Conservation (phyloP, 257 asterid species). For the Salvia splendens region DNA sequence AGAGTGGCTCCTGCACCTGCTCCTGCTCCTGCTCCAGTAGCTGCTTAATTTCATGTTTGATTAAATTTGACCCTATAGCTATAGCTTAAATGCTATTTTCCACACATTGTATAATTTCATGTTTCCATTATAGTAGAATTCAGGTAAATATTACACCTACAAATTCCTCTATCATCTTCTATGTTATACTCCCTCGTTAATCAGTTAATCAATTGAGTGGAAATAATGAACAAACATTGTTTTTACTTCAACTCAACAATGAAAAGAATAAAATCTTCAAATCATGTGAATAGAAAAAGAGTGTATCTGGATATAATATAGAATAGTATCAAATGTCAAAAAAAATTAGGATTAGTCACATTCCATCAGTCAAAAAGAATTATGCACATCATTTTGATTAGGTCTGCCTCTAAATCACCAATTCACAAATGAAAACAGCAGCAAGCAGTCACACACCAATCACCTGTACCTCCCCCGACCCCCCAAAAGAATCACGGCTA, state of each 20-base stretch:
- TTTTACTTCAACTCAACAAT: background rate
- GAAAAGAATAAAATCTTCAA: no score
- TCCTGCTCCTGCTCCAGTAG: slow-evolving; percentile 53
- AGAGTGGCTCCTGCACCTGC: slow-evolving; percentile 52
- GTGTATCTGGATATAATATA: slow-evolving; percentile 6
- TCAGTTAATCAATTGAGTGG: no score
- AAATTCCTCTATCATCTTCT: background rate
- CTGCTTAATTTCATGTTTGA: slow-evolving; percentile 32
- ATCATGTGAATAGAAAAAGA: no score
- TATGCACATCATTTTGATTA: slow-evolving; percentile 39
- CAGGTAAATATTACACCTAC: background rate
- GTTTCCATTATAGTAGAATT: background rate
- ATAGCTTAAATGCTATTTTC: slow-evolving; percentile 21
- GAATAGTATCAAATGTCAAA: slow-evolving; percentile 11
- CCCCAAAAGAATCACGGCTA: slow-evolving; percentile 27
- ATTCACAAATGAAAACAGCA: slow-evolving; percentile 21
- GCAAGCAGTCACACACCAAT: slow-evolving; percentile 28
- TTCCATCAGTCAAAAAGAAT: slow-evolving; percentile 35
- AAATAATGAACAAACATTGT: no score
- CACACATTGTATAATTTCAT: background rate
- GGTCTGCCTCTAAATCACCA: slow-evolving; percentile 25
- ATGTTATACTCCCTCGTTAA: no score
- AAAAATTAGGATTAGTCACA: slow-evolving; percentile 19
- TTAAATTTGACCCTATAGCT: slow-evolving; percentile 6
- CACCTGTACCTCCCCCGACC: slow-evolving; percentile 20